Evolutionary conservation across 805 yeast species (phyloP).

Genomic region (Nematodospora valgi): DNA sequence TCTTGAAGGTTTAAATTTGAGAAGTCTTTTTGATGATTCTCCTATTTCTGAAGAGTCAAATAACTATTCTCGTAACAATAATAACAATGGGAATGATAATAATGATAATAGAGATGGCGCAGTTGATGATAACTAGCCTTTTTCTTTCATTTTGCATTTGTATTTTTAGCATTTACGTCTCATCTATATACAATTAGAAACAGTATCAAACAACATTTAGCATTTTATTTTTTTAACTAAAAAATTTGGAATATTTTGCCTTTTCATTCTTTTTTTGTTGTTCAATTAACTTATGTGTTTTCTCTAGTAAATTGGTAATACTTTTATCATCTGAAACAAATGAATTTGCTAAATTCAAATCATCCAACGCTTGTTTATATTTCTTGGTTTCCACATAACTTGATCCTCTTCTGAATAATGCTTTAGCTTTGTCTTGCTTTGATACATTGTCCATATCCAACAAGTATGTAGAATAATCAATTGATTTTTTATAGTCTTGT

Average conservation of each 20-base stretch:
- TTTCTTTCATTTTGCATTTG: not conserved
- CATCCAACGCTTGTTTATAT: slow-evolving; percentile 46
- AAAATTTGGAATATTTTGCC: slow-evolving; percentile 61
- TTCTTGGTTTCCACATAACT: slow-evolving; percentile 43
- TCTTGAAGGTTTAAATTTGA: slow-evolving; percentile 25
- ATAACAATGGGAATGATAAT: slow-evolving; percentile 2
- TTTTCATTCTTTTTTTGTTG: slow-evolving; percentile 47
- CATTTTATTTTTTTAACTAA: slow-evolving; percentile 29
- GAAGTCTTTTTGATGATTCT: slow-evolving; percentile 20
- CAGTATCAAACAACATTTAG: slow-evolving; percentile 2
- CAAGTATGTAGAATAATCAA: slow-evolving; percentile 53
- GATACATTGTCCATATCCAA: slow-evolving; percentile 45
- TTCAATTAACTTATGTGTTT: slow-evolving; percentile 38
- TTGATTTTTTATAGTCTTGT: slow-evolving; percentile 45
- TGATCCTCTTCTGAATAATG: slow-evolving; percentile 53
- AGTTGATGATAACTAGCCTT: not conserved
- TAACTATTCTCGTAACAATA: slow-evolving; percentile 4
- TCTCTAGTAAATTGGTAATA: slow-evolving; percentile 42
- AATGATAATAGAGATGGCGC: slow-evolving; percentile 4
- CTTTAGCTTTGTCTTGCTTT: slow-evolving; percentile 51
- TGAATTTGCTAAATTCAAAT: slow-evolving; percentile 42
- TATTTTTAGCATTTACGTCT: not conserved
- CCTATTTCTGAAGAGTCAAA: slow-evolving; percentile 1
- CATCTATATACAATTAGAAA: not conserved
- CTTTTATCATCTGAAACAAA: slow-evolving; percentile 48